Percentiles rank a stretch among this genome's conserved stretches.
Conservation (phyloP, 225 moss, liverwort and hornwort genomes). For the Pleurozium schreberi region DNA sequence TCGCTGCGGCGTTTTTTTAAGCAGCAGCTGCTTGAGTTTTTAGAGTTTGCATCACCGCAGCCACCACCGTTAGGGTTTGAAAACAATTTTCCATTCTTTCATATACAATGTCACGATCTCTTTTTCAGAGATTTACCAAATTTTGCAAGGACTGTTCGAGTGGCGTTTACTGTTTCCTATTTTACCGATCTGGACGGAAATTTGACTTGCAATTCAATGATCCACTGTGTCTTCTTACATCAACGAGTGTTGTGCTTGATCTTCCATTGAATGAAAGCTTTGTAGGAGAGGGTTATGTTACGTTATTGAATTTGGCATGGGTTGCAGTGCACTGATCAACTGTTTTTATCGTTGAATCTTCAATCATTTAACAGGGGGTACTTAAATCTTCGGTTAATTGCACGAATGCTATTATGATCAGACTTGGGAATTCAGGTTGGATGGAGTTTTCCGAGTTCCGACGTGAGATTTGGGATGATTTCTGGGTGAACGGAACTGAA, state of each 20-base stretch:
- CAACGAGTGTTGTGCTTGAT: background rate
- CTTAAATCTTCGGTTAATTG: background rate
- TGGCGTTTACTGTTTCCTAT: background rate
- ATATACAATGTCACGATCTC: constrained; percentile 2
- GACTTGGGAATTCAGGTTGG: background rate
- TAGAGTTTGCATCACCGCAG: background rate
- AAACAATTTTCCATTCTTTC: constrained; percentile 14
- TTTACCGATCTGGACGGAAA: background rate
- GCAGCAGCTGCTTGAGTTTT: background rate
- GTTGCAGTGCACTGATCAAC: background rate
- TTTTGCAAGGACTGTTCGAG: background rate
- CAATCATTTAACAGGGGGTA: background rate
- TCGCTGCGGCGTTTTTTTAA: constrained; percentile 3
- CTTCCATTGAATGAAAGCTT: background rate
- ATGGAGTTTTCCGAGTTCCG: background rate
- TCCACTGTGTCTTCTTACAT: background rate
- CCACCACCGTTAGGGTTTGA: background rate
- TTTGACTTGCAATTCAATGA: background rate
- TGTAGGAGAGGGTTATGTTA: background rate
- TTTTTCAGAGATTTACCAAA: background rate
- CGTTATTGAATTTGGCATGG: background rate
- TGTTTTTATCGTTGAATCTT: background rate
- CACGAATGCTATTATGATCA: background rate
- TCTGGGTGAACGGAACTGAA: background rate
- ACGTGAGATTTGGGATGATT: background rate